Conservation (phyloP, 176 grass and related monocot species). For the Pontederia paniculata region DNA sequence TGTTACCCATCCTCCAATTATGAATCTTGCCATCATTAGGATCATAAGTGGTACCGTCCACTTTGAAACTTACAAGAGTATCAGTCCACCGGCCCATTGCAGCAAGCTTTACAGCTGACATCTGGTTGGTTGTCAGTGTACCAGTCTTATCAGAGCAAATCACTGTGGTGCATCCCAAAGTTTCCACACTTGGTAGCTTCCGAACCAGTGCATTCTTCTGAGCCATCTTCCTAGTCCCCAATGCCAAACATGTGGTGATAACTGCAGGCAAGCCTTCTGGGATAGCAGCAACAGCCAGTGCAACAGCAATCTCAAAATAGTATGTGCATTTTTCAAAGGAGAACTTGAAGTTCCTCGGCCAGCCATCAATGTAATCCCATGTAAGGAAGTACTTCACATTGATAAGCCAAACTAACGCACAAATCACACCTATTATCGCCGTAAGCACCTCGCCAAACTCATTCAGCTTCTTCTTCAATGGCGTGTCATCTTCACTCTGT, state of each 20-base stretch:
- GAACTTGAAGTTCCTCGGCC: slow-evolving; percentile 16
- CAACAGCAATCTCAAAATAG: slow-evolving; percentile 23
- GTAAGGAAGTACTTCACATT: slow-evolving; percentile 16
- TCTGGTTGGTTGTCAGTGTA: slow-evolving; percentile 20
- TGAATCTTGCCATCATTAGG: slow-evolving; percentile 10
- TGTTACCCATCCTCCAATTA: slow-evolving; percentile 4
- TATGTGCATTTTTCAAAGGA: slow-evolving; percentile 19
- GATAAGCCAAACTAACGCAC: slow-evolving; percentile 17
- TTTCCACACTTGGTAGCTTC: slow-evolving; percentile 18
- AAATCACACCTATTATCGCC: slow-evolving; percentile 15
- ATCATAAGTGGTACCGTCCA: slow-evolving; percentile 13
- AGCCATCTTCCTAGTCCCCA: slow-evolving; percentile 19
- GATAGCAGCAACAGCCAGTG: slow-evolving; percentile 17
- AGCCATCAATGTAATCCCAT: slow-evolving; percentile 18
- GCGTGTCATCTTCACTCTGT: slow-evolving; percentile 12
- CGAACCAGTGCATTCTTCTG: slow-evolving; percentile 19
- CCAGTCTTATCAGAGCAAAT: slow-evolving; percentile 23
- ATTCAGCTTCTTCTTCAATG: slow-evolving; percentile 22
- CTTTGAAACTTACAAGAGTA: slow-evolving; percentile 12
- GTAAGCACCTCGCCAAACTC: slow-evolving; percentile 22
- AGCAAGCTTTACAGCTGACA: slow-evolving; percentile 13
- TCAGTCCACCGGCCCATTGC: slow-evolving; percentile 9
- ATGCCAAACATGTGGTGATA: slow-evolving; percentile 18
- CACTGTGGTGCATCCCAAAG: slow-evolving; percentile 21
- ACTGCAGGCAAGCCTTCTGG: slow-evolving; percentile 20